Base-by-base conservation (phyloP, 2,329 filamentous ascomycete genomes). In the Pseudocercospora pini-densiflorae region DNA sequence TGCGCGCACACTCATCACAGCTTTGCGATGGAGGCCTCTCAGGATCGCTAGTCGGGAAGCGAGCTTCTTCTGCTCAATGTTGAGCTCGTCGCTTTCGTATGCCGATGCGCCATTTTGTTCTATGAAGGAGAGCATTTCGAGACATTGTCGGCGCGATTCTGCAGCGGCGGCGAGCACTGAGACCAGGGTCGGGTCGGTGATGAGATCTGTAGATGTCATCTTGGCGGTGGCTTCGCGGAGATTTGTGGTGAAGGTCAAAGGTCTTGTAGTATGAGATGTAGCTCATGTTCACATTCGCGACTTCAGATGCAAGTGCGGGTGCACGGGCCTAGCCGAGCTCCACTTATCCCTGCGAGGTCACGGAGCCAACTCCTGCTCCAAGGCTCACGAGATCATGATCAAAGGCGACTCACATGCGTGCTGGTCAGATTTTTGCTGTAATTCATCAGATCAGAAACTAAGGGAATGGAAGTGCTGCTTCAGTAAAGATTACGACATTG, bases 1-100 rank as follows among this genome's bases (percentile, higher is more conserved):
- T 72, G 93, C 89, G 71, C 95, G 89, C 31, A 93, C 92, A 31
- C 88, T 86, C 73, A 97, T 86, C 71, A 94, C 89, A 9, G 93
- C 93, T 70, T 90, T 87, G 29, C 95, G 89, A 77, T 97, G 94
- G 29, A 95, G 84, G 12, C 91, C 91, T 63, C 94, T 91, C 19
- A 97, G 85, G 71, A 92, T 90, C 0, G 92, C 88, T 9, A 97
- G 86, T 73, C 92, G 90, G 63, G 93, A 90, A 72, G 91, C 88
- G 2, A 98, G 87, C 1, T 89, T 83, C 77, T 95, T 96, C 24
- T 84, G 82, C 36, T 86, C 82, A 23, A 81, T 77, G 7, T 58
- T 19, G 23, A 81, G 74, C 40, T 82, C 78, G 5, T 73, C 70
- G 12, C 74, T 59, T 57, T 78, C 76, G 54, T 83, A 78, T 57